These are phyloP conservation scores for Verticillium tricorpus DNA, from an alignment of 2,329 filamentous ascomycete species.

Conservation along the genomic window DNA sequence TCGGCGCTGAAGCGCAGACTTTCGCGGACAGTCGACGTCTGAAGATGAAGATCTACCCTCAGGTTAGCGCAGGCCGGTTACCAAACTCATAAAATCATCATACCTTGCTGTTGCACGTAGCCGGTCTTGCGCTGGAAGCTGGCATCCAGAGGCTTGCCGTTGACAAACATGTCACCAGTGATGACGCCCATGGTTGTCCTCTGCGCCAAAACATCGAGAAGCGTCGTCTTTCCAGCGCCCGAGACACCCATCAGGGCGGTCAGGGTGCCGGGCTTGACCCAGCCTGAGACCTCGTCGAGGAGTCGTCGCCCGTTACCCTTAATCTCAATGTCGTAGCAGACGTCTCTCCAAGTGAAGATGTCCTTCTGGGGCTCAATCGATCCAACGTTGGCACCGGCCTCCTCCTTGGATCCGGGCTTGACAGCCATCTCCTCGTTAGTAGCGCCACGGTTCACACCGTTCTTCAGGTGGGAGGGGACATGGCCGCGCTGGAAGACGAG, in stretches of 20 bases:
- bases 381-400: slow-evolving; percentile 31
- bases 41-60: slow-evolving; percentile 47
- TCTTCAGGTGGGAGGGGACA: slow-evolving; percentile 37
- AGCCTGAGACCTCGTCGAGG: slow-evolving; percentile 76
- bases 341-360: slow-evolving; percentile 75
- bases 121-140: slow-evolving; percentile 63
- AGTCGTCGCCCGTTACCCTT: slow-evolving; percentile 68
- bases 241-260: slow-evolving; percentile 71
- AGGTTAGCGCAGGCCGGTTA: not conserved
- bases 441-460: slow-evolving; percentile 19
- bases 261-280: slow-evolving; percentile 84
- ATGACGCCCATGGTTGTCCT: slow-evolving; percentile 58
- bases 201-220: slow-evolving; percentile 36
- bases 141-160: slow-evolving; percentile 49
- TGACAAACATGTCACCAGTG: slow-evolving; percentile 62
- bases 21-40: slow-evolving; percentile 51
- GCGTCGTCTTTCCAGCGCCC: slow-evolving; percentile 39
- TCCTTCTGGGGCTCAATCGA: slow-evolving; percentile 39
- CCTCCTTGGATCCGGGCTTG: slow-evolving; percentile 51
- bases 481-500: slow-evolving; percentile 61
- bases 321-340: slow-evolving; percentile 68
- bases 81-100: not conserved
- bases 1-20: slow-evolving; percentile 51
- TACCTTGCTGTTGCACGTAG: slow-evolving; percentile 62
- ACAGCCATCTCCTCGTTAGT: slow-evolving; percentile 24